These are phyloP conservation scores for Ascodesmis nigricans DNA, from an alignment of 495 filamentous ascomycete genomes.

Conservation along the genomic window DNA sequence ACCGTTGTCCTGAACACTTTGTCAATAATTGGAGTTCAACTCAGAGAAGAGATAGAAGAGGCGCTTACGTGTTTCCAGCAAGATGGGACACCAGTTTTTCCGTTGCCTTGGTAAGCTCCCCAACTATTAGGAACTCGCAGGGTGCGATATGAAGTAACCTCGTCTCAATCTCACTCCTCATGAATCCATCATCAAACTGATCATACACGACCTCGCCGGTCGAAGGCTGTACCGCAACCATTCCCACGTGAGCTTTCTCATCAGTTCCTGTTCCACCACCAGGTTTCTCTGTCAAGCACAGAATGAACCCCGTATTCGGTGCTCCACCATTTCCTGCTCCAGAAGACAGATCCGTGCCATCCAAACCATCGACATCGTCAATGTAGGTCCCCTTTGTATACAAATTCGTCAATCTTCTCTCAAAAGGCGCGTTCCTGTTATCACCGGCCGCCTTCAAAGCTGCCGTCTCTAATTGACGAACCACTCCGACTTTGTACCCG, in stretches of 20 bases:
- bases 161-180: conserved; percentile 92
- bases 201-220: conserved; percentile 95
- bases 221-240: conserved; percentile 84
- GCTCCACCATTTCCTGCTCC: conserved; percentile 33
- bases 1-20: conserved; percentile 41
- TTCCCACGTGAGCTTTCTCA: conserved; percentile 79
- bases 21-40: conserved; percentile 1
- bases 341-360: conserved; percentile 24
- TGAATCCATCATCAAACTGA: conserved; percentile 93
- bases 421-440: conserved; percentile 82
- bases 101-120: conserved; percentile 74
- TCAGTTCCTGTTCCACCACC: conserved; percentile 73
- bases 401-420: conserved; percentile 79
- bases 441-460: conserved; percentile 90
- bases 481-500: conserved; percentile 88
- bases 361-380: conserved; percentile 72
- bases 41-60: background rate
- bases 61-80: conserved; percentile 37
- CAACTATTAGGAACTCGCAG: conserved; percentile 90
- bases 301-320: conserved; percentile 65
- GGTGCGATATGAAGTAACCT: conserved; percentile 83
- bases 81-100: conserved; percentile 84
- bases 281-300: conserved; percentile 78
- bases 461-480: conserved; percentile 94
- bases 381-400: conserved; percentile 98